Base-by-base conservation (phyloP, 257 asterid genomes). In the Jaltomata sinuosa region DNA sequence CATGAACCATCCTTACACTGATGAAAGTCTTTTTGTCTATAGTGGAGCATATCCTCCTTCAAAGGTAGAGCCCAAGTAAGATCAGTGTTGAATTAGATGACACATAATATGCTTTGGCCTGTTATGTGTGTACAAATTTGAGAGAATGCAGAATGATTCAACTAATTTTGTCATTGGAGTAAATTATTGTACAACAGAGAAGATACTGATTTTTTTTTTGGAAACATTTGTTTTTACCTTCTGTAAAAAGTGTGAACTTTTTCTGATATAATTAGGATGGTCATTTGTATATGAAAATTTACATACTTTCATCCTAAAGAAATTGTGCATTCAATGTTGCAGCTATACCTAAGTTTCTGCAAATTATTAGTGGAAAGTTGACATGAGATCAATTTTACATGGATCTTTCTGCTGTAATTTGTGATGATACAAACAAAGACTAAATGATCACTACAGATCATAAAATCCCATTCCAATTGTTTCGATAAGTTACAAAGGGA, bases 1-100 rank as follows among this genome's bases (percentile, higher is more conserved):
- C 4, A 45, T 32, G 29, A 85, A 77, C 11, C 89, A 95, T 91
- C 98, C 97, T 65, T 97, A 92, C 61, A 88, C 87, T n/a, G 92
- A 90, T 61, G 98, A 97, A 71, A 93, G 96, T 77, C 90, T 94
- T 19, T 88, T 92, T 27, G 83, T 92, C n/a, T 88, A 92, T 69
- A 91, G 94, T 61, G 97, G 91, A 29, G 88, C 61, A 15, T 85
- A 64, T 86, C 87, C 87, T 77, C 88, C 90, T 27, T 83, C 94
- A 50, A 86, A 54, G 61, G 31, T 92, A 40, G 96, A 91, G 21
- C 88, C 94, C 34, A 90, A 92, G 87, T 93, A 91, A 90, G 81
- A 64, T 53, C 65, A 52, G 8, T 77, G 62, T 42, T 11, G 32
- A 29, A 47, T 25, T 27, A 27, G 62, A 49, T 77, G 42, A 15